Evolutionary conservation across 2,329 filamentous ascomycete genomes (phyloP).

Genomic region (Fusarium sarcochroum): DNA sequence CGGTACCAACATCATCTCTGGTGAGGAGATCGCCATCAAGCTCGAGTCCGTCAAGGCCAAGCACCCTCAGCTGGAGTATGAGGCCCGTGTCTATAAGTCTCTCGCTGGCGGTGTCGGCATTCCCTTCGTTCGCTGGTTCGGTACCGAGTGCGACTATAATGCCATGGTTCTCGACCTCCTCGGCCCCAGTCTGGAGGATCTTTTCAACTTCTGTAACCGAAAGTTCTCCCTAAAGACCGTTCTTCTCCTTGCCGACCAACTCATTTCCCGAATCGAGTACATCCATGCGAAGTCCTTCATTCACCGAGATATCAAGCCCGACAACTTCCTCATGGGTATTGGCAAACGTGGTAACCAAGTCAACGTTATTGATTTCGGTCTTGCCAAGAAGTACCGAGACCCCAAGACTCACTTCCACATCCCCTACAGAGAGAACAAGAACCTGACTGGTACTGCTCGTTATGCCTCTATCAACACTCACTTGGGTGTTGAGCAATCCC

Average conservation of each 20-base stretch:
- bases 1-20: constrained; percentile 99
- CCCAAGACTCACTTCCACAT: constrained; percentile 99
- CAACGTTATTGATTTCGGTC: constrained; percentile 98
- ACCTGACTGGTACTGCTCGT: constrained; percentile 97
- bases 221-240: constrained; percentile 99
- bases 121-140: constrained; percentile 99
- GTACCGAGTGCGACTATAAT: constrained; percentile 99
- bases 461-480: constrained; percentile 99
- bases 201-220: constrained; percentile 99
- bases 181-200: constrained; percentile 93
- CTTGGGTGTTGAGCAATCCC: constrained; percentile 97
- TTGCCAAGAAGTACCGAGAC: constrained; percentile 99
- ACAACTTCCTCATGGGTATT: constrained; percentile 99
- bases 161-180: constrained; percentile 99
- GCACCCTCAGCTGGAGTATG: constrained; percentile 98
- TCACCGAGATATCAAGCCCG: constrained; percentile 99
- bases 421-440: constrained; percentile 99
- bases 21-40: constrained; percentile 99
- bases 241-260: constrained; percentile 93
- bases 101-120: constrained; percentile 98
- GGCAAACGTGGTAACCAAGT: constrained; percentile 99
- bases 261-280: constrained; percentile 99
- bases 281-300: constrained; percentile 99
- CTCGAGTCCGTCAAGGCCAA: constrained; percentile 99
- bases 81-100: constrained; percentile 91